Evolutionary conservation across 1,139 yeast genomes (phyloP).

Genomic region (Blastobotrys elegans): DNA sequence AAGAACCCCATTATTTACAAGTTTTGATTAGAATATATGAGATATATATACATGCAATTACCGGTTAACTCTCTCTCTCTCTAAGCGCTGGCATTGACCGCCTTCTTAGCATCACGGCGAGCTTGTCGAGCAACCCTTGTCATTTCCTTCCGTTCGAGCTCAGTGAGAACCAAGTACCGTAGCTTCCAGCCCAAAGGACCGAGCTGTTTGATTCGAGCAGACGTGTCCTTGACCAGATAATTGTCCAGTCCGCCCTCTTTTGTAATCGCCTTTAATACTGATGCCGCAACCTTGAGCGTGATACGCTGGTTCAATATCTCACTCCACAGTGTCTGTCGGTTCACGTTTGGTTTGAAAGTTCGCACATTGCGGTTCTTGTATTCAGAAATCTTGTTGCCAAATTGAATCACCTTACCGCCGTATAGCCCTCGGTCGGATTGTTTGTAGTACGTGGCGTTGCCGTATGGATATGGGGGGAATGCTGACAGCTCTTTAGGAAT

Average conservation of each 20-base stretch:
- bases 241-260: slow-evolving; percentile 93
- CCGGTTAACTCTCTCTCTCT: too few species aligned
- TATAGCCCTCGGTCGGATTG: slow-evolving; percentile 82
- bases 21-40: too few species aligned
- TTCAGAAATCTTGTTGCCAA: slow-evolving; percentile 77
- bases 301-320: slow-evolving; percentile 59
- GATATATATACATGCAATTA: too few species aligned
- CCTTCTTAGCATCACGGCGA: slow-evolving; percentile 8
- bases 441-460: slow-evolving; percentile 70
- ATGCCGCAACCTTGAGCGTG: slow-evolving; percentile 64
- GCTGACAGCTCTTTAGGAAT: slow-evolving; percentile 27
- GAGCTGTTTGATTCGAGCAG: slow-evolving; percentile 85
- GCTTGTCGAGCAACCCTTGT: slow-evolving; percentile 21
- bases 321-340: slow-evolving; percentile 74
- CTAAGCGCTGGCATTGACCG: too few species aligned
- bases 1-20: too few species aligned
- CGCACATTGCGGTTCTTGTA: slow-evolving; percentile 70
- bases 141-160: slow-evolving; percentile 32
- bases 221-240: slow-evolving; percentile 76
- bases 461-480: slow-evolving; percentile 79
- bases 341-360: slow-evolving; percentile 77
- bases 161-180: slow-evolving; percentile 60
- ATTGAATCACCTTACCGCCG: slow-evolving; percentile 80
- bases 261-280: slow-evolving; percentile 77
- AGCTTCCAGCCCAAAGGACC: slow-evolving; percentile 91